These are phyloP conservation scores for Sugiyamaella qingdaonensis DNA, from an alignment of 805 yeast species.

Conservation along the genomic window DNA sequence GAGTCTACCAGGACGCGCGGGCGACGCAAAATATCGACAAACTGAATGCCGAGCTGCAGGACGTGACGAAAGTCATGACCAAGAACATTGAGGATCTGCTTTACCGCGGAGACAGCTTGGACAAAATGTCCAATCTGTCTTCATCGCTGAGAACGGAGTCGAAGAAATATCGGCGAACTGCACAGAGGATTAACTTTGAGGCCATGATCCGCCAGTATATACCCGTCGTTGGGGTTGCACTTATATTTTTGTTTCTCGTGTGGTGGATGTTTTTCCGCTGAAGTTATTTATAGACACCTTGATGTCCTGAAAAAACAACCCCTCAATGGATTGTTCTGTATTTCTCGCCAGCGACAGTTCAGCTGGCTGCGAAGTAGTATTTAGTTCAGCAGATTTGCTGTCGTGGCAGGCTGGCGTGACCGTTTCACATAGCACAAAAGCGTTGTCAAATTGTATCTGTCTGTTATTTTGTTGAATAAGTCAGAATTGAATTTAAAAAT, in stretches of 20 bases:
- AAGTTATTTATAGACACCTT: slow-evolving; percentile 1
- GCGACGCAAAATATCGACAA: slow-evolving; percentile 86
- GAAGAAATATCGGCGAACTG: slow-evolving; percentile 81
- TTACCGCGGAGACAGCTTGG: slow-evolving; percentile 92
- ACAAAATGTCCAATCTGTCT: slow-evolving; percentile 82
- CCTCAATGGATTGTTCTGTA: background rate
- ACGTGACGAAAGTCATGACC: slow-evolving; percentile 92
- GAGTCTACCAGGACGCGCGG: slow-evolving; percentile 84
- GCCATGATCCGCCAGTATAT: slow-evolving; percentile 84
- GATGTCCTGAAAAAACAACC: background rate
- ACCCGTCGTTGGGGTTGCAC: slow-evolving; percentile 71
- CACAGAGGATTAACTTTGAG: slow-evolving; percentile 86
- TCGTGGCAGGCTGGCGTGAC: background rate
- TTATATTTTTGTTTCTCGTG: slow-evolving; percentile 65
- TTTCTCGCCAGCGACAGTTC: no score
- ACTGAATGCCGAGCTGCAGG: slow-evolving; percentile 81
- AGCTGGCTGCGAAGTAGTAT: background rate
- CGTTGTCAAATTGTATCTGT: no score
- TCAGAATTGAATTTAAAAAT: no score
- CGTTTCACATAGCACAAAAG: no score
- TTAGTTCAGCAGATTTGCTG: background rate
- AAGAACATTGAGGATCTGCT: slow-evolving; percentile 93
- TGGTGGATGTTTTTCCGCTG: slow-evolving; percentile 71
- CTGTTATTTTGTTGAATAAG: no score
- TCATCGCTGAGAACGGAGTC: slow-evolving; percentile 75